These are phyloP conservation scores for Schrenkiella parvula DNA, from an alignment of 345 rosid species.

Conservation along the genomic window DNA sequence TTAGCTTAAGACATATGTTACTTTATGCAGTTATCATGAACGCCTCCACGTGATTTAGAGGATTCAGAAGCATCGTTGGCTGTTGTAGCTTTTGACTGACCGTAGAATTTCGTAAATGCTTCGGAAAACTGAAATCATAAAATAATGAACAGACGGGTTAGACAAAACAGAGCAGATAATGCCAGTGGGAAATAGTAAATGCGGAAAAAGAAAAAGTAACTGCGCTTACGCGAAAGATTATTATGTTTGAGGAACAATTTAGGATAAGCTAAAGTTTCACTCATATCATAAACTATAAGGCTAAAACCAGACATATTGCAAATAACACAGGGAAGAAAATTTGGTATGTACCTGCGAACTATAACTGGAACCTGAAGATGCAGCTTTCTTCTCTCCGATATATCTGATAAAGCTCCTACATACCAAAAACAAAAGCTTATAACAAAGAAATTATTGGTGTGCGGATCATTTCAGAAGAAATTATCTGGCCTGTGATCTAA, in stretches of 20 bases:
- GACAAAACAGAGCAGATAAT: neutral
- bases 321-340: neutral
- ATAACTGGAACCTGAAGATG: constrained; percentile 64
- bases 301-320: neutral
- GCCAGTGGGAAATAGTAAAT: neutral
- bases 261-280: neutral
- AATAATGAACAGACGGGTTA: neutral
- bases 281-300: neutral
- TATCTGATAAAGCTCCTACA: constrained; percentile 79
- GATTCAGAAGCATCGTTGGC: constrained; percentile 57
- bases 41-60: constrained; percentile 57
- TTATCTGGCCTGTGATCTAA: neutral
- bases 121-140: constrained; percentile 64
- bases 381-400: constrained; percentile 74
- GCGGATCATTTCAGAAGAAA: neutral
- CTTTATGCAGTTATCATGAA: constrained; percentile 91
- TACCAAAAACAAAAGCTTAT: constrained; percentile 15
- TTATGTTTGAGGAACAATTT: neutral
- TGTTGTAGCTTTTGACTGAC: constrained; percentile 68
- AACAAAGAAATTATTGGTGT: neutral
- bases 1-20: constrained; percentile 28
- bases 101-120: constrained; percentile 92
- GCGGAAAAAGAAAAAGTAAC: neutral
- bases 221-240: neutral
- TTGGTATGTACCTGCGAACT: constrained; percentile 68